phyloP scores from a whole-genome alignment of 2,329 filamentous ascomycete genomes.

The Beauveria pseudobassiana region DNA sequence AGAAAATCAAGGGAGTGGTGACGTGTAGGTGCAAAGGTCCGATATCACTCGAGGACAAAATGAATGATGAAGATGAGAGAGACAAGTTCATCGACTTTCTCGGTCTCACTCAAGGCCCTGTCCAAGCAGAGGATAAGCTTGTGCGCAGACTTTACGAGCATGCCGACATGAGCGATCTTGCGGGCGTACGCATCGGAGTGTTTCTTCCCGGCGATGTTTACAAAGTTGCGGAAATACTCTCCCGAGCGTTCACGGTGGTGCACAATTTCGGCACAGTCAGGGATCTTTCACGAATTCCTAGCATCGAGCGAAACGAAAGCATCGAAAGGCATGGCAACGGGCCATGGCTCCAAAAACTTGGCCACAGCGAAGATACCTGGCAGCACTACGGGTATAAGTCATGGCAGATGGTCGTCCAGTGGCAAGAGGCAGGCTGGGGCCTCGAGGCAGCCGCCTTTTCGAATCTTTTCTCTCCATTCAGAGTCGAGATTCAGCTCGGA shows the following conservation, averaged over 20 bases:
- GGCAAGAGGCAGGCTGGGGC: too few relatives aligned
- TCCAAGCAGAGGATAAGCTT: not conserved
- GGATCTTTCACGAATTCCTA: too few relatives aligned
- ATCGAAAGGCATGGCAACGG: too few relatives aligned
- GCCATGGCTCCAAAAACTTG: too few relatives aligned
- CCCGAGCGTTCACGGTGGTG: not conserved
- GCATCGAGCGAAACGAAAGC: too few relatives aligned
- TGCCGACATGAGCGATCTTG: not conserved
- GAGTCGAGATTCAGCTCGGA: not conserved
- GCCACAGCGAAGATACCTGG: too few relatives aligned
- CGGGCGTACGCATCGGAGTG: not conserved
- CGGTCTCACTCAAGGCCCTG: not conserved
- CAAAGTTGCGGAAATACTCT: not conserved
- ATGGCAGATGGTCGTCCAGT: too few relatives aligned
- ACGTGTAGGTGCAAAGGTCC: conserved; percentile 13
- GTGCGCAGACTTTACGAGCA: not conserved
- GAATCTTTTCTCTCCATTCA: not conserved
- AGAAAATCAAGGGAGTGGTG: conserved; percentile 20
- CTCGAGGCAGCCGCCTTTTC: not conserved
- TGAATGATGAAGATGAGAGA: not conserved
- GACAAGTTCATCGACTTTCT: not conserved
- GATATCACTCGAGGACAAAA: not conserved
- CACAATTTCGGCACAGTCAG: not conserved
- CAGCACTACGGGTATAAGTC: not conserved
- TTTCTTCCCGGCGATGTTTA: not conserved